A percentile compares a stretch with the other conserved stretches of the same genome.
These are phyloP conservation scores for Daldinia grandis DNA, from an alignment of 495 filamentous ascomycete genomes.

Conservation along the genomic window DNA sequence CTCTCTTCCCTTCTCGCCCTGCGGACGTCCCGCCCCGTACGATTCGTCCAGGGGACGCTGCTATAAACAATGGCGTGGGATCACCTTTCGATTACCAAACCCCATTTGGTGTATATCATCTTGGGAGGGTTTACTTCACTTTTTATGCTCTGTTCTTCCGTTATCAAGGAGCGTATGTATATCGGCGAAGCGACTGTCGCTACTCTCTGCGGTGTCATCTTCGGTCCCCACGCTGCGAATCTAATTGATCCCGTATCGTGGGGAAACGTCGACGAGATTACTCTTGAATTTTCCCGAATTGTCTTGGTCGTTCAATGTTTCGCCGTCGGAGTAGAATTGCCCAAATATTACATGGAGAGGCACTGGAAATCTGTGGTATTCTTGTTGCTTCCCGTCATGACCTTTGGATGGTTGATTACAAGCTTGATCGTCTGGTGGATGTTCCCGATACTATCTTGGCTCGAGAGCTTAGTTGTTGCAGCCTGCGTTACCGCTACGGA, in stretches of 20 bases:
- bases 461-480: constrained; percentile 84
- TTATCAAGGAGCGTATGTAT: constrained; percentile 98
- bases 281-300: constrained; percentile 95
- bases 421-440: constrained; percentile 98
- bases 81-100: constrained; percentile 89
- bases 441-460: constrained; percentile 81
- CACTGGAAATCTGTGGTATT: constrained; percentile 95
- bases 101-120: constrained; percentile 98
- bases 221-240: constrained; percentile 93
- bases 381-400: constrained; percentile 95
- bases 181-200: constrained; percentile 98
- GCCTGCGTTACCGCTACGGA: constrained; percentile 98
- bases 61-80: constrained; percentile 83
- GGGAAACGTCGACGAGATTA: constrained; percentile 95
- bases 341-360: constrained; percentile 96
- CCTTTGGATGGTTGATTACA: constrained; percentile 93
- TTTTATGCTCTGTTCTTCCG: constrained; percentile 97
- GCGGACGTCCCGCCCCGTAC: constrained; percentile 7
- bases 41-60: constrained; percentile 24
- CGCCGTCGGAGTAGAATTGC: constrained; percentile 97
- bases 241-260: constrained; percentile 85
- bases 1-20: background rate
- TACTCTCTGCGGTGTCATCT: constrained; percentile 95
- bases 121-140: constrained; percentile 96
- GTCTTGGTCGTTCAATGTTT: constrained; percentile 99